phyloP scores from a whole-genome alignment of 495 filamentous ascomycete genomes.

The Aspergillus steynii region DNA sequence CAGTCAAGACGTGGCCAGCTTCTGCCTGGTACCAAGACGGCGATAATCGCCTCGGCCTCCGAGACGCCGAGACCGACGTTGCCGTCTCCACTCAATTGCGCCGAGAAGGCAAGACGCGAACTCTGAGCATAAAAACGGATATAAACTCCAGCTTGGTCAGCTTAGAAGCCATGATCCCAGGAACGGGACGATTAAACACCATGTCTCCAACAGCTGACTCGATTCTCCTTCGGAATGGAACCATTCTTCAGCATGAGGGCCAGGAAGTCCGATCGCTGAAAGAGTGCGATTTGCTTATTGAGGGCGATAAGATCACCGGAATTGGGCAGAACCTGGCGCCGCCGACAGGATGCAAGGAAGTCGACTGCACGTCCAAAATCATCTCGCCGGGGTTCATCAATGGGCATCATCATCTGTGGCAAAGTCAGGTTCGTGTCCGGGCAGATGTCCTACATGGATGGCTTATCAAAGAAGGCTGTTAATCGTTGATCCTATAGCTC shows the following conservation, averaged over 20 bases:
- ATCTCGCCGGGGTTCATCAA: conserved; percentile 60
- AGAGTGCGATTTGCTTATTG: conserved; percentile 28
- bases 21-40: too few relatives aligned
- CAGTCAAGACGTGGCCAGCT: too few relatives aligned
- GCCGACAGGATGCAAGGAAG: conserved; percentile 26
- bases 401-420: conserved; percentile 62
- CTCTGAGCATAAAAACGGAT: too few relatives aligned
- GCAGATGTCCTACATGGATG: too few relatives aligned
- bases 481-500: conserved; percentile 12
- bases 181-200: not conserved
- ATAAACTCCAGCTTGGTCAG: too few relatives aligned
- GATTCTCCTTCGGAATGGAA: conserved; percentile 26
- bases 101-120: too few relatives aligned
- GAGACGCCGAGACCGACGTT: too few relatives aligned
- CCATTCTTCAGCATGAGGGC: conserved; percentile 21
- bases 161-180: too few relatives aligned
- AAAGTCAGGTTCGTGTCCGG: conserved; percentile 35
- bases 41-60: too few relatives aligned
- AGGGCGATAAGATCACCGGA: conserved; percentile 29
- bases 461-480: too few relatives aligned
- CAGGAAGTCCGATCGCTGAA: conserved; percentile 21
- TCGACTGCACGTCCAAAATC: conserved; percentile 57
- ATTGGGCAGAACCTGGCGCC: conserved; percentile 22
- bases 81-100: too few relatives aligned
- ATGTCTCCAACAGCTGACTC: conserved; percentile 3